Base-by-base conservation (phyloP, 768 basidiomycete genomes). In the Boletus huronensis region DNA sequence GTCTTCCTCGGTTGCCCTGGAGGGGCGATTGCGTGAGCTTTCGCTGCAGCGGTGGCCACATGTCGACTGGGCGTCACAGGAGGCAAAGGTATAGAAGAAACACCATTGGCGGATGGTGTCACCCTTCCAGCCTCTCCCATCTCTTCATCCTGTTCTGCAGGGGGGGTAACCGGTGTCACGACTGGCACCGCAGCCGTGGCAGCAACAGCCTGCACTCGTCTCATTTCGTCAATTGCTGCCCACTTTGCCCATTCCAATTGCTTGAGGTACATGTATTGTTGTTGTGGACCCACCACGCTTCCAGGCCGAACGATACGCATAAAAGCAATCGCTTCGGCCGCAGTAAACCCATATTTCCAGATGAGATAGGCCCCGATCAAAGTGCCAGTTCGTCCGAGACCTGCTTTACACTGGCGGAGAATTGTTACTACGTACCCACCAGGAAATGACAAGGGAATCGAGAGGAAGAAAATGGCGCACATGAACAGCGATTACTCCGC, bases 331-430 rank as follows among this genome's bases (percentile, higher is more conserved):
- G 89, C 97, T 73, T 98, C 93, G 48, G 86, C 82, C 1, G 96
- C 96, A 17, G 94, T 93, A 69, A 99, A 99, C 21, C 91, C 92
- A 64, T 98, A 96, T 72, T 98, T 98, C 90, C 97, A 99, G 57
- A 97, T 91, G 52, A 99, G 81, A 77, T 98, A 98, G 9, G 96
- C 97, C 34, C 97, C 97, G 57, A 99, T 96, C 55, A 99, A 78
- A 5, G 94, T 96, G 4, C 97, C 97, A 6, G 97, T 98, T 52
- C 97, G 81, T 23, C 97, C 97, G 11, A 99, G 79, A 39, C 97
- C 97, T 46, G 97, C 97, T 78, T 96, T 96, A 70, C 93, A 97
- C 88, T 96, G 70, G 16, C 50, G 53, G 48, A 55, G 51, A 28
- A 52, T 51, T 54, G 53, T 67, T 57, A 64, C 66, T 43, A 60